A percentile compares a stretch with the other conserved stretches of the same genome.
Evolutionary conservation across 768 basidiomycete species (phyloP).

Genomic region (Naganishia randhawae): DNA sequence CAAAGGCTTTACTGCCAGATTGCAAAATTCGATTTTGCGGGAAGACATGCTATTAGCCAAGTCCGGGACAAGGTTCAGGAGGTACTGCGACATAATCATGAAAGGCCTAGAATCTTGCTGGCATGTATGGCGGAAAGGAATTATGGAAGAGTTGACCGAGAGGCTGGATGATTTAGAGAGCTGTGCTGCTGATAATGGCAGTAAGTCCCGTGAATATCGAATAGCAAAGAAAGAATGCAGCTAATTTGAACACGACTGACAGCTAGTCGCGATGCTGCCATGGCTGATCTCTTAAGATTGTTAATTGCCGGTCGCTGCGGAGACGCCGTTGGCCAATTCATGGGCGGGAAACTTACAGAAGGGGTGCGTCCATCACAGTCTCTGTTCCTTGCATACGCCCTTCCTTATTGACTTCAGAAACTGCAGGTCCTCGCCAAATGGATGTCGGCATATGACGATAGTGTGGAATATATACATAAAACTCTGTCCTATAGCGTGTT

Average conservation of each 20-base stretch:
- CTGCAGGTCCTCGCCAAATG: slow-evolving; percentile 11
- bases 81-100: slow-evolving; percentile 16
- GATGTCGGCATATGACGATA: slow-evolving; percentile 15
- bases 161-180: slow-evolving; percentile 13
- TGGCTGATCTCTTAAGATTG: slow-evolving; percentile 20
- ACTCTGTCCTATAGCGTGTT: slow-evolving; percentile 14
- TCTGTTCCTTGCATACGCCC: background rate
- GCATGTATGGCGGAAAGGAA: slow-evolving; percentile 12
- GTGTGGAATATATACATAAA: slow-evolving; percentile 18
- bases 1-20: background rate
- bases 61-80: background rate
- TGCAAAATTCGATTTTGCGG: background rate
- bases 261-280: slow-evolving; percentile 14
- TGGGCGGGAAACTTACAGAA: slow-evolving; percentile 23
- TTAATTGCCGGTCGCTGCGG: slow-evolving; percentile 18
- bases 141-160: slow-evolving; percentile 15
- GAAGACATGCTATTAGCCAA: slow-evolving; percentile 16
- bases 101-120: slow-evolving; percentile 16
- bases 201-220: background rate
- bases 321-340: slow-evolving; percentile 18
- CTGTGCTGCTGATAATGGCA: slow-evolving; percentile 12
- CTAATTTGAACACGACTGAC: background rate
- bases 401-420: background rate
- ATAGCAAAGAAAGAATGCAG: background rate
- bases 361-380: background rate